Evolutionary conservation across 1,284 basidiomycete species (phyloP), one percentile per base, ranked within the genome.

Genomic region (Cryptococcus neoformans): DNA sequence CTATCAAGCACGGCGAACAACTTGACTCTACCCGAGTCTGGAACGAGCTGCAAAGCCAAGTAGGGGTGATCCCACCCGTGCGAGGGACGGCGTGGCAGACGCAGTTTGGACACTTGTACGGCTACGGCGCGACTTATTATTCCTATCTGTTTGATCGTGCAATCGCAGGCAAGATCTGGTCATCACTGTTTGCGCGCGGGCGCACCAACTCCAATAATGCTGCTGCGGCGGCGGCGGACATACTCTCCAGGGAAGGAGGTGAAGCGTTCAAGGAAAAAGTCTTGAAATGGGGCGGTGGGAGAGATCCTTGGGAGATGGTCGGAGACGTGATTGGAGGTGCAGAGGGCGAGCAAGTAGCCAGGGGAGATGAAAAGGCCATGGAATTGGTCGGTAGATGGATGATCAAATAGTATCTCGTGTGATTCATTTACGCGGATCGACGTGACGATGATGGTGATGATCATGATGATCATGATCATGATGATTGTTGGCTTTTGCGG

Each of bases 81-180:
- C 79, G 81, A 0, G 88, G 87, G 0, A 94, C 92, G 0, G 87
- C 89, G 0, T 94, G 92, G 82, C 95, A 98, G 70, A 92, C 91
- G 0, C 90, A 93, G 65, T 99, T 99, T 66, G 90, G 91, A 0
- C 95, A 99, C 72, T 79, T 99, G 4, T 94, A 90, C 68, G 92
- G 94, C 1, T 99, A 99, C 68, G 94, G 94, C 7, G 91, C 94
- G 7, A 96, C 92, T 1, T 99, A 99, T 77, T 99, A 99, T 72
- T 93, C 92, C 14, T 99, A 99, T 74, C 81, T 98, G 7, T 92
- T 99, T 64, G 95, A 98, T 67, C 85, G 94, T 3, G 92, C 92
- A 3, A 95, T 99, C 60, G 95, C 95, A 0, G 89, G 89, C 11
- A 84, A 89, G 39, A 86, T 97, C 1, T 99, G 91, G 88, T 77